A percentile compares a stretch with the other conserved stretches of the same genome.
Conservation (phyloP, 2,329 filamentous ascomycete genomes). For the Sporothrix mexicana region DNA sequence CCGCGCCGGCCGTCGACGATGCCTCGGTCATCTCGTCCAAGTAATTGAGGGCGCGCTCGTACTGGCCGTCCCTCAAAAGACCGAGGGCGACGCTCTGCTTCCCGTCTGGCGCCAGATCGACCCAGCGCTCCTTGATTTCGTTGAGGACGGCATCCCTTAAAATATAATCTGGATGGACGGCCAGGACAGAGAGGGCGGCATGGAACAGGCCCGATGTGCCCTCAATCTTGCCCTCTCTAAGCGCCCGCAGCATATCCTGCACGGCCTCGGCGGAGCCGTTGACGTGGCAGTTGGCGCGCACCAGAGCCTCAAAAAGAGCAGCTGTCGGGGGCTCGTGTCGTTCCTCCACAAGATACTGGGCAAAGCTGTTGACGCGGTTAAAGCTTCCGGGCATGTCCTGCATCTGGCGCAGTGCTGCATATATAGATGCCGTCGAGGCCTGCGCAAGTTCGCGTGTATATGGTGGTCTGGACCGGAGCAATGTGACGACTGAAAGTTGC, state of each 20-base stretch:
- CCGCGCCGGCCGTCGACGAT: conserved; percentile 45
- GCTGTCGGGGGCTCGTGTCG: conserved; percentile 61
- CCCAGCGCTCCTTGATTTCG: conserved; percentile 77
- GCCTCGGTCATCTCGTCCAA: conserved; percentile 70
- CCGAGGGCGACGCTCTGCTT: conserved; percentile 73
- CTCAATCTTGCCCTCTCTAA: conserved; percentile 66
- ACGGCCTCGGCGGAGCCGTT: conserved; percentile 72
- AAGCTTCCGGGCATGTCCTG: conserved; percentile 48
- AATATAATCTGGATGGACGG: conserved; percentile 85
- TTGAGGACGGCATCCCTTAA: conserved; percentile 73
- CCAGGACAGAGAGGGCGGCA: conserved; percentile 72
- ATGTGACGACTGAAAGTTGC: conserved; percentile 23
- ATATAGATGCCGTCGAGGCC: conserved; percentile 36
- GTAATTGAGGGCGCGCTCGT: conserved; percentile 77
- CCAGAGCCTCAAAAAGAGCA: conserved; percentile 74
- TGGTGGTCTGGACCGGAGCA: conserved; percentile 33
- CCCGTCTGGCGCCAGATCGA: conserved; percentile 64
- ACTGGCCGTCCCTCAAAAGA: conserved; percentile 78
- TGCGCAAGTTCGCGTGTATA: conserved; percentile 33
- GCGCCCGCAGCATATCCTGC: conserved; percentile 70
- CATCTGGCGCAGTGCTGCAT: conserved; percentile 52
- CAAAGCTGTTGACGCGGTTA: conserved; percentile 51
- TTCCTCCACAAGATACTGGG: conserved; percentile 64
- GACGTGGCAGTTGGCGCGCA: conserved; percentile 71
- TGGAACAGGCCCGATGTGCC: conserved; percentile 73